Evolutionary conservation across 371 early-diverging fungal species (phyloP).

Genomic region (Blakeslea trispora): DNA sequence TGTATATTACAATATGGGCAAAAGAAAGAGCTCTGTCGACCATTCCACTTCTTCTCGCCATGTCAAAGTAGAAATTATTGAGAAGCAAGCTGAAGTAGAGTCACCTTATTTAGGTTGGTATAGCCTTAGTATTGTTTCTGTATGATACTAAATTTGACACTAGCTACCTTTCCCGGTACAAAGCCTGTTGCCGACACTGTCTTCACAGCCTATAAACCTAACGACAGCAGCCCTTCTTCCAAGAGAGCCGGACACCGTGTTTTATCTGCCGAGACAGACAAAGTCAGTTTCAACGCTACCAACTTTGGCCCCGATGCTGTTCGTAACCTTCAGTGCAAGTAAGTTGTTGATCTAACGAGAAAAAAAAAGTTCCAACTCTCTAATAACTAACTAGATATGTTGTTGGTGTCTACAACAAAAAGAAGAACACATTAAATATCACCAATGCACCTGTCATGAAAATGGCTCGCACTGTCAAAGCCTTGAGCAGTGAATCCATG

Average conservation of each 20-base stretch:
- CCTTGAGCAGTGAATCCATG: conserved; percentile 34
- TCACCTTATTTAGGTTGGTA: conserved; percentile 36
- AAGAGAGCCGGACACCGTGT: conserved; percentile 38
- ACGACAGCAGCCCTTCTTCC: conserved; percentile 9
- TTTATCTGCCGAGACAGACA: conserved; percentile 70
- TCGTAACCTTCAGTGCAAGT: conserved; percentile 54
- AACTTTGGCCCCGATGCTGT: conserved; percentile 64
- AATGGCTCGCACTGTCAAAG: conserved; percentile 69
- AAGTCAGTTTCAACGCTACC: conserved; percentile 71
- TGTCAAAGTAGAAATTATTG: conserved; percentile 24
- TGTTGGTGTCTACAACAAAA: conserved; percentile 75
- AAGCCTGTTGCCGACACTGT: conserved; percentile 34
- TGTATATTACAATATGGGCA: conserved; percentile 16
- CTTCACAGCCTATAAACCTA: conserved; percentile 34
- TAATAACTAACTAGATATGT: conserved; percentile 79
- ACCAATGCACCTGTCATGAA: conserved; percentile 67
- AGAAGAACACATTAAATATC: conserved; percentile 63
- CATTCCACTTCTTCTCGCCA: conserved; percentile 13
- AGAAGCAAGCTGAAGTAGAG: conserved; percentile 22
- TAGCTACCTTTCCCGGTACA: conserved; percentile 51
- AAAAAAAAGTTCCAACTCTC: no score
- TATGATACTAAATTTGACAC: neutral
- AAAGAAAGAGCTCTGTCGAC: conserved; percentile 26
- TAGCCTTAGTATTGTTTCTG: neutral
- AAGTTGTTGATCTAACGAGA: no score